These are phyloP conservation scores for Fraxinus cuspidata DNA, from an alignment of 257 asterid species.

Conservation along the genomic window DNA sequence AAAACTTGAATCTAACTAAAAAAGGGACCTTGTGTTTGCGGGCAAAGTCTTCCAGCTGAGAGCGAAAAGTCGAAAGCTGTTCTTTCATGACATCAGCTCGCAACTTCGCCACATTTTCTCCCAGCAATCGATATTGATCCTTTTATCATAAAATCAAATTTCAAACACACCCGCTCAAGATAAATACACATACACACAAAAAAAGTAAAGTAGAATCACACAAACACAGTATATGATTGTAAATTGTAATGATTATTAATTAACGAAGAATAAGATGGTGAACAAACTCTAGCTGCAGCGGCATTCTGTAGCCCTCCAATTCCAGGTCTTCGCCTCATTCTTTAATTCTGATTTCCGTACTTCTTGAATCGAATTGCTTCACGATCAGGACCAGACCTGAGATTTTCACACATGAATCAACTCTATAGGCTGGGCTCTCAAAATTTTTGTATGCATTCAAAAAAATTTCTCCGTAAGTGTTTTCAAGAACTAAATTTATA, in stretches of 20 bases:
- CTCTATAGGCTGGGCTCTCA: too few species aligned
- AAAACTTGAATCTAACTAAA: neutral
- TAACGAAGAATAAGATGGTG: neutral
- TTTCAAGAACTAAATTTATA: too few species aligned
- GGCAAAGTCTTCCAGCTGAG: constrained; percentile 94
- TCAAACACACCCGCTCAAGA: neutral
- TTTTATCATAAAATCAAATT: constrained; percentile 25
- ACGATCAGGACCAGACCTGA: neutral
- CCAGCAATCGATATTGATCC: constrained; percentile 88
- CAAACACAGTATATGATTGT: neutral
- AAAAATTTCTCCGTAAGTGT: too few species aligned
- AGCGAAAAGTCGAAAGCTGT: constrained; percentile 87
- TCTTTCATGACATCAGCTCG: constrained; percentile 97
- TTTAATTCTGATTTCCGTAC: neutral
- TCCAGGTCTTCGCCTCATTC: constrained; percentile 94
- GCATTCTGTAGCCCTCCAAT: constrained; percentile 95
- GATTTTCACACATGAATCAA: too few species aligned
- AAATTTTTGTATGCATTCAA: too few species aligned
- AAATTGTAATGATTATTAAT: neutral
- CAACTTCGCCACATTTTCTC: constrained; percentile 95
- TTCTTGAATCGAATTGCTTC: neutral
- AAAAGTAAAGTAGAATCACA: neutral
- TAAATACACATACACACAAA: neutral
- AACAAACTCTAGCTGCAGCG: constrained; percentile 88
- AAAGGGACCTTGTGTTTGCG: constrained; percentile 82